Conservation (phyloP, 2,329 filamentous ascomycete genomes). For the Alternaria infectoria region DNA sequence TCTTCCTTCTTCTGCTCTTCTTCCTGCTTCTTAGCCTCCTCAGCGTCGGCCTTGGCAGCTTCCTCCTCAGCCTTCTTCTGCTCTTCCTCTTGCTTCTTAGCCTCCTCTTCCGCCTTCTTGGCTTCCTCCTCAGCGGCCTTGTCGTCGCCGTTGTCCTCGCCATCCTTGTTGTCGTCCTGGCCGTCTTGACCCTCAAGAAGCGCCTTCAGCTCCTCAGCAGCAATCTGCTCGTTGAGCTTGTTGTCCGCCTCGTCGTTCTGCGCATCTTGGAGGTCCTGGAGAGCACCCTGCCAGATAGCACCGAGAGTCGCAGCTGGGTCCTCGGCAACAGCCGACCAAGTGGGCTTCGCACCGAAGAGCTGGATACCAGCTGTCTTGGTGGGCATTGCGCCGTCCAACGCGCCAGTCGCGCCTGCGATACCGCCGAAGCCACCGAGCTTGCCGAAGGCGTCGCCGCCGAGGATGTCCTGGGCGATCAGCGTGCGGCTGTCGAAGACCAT, state of each 20-base stretch:
- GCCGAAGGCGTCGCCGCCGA: conserved; percentile 23
- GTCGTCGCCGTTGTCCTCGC: conserved; percentile 1
- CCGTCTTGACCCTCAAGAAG: conserved; percentile 10
- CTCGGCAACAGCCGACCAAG: conserved; percentile 31
- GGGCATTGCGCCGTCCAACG: conserved; percentile 14
- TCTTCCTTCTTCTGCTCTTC: background rate
- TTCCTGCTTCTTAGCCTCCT: background rate
- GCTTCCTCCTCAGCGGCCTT: conserved; percentile 7
- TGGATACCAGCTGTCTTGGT: conserved; percentile 34
- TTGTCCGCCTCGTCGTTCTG: conserved; percentile 32
- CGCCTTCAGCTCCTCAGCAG: conserved; percentile 26
- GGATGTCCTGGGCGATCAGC: conserved; percentile 36
- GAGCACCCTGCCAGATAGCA: conserved; percentile 32
- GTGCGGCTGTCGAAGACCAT: conserved; percentile 38
- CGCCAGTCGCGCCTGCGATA: conserved; percentile 21
- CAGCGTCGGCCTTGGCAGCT: background rate
- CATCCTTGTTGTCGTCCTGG: conserved; percentile 7
- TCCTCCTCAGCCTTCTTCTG: background rate
- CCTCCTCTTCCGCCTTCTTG: conserved; percentile 6
- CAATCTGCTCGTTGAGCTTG: conserved; percentile 28
- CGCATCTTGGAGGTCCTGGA: conserved; percentile 33
- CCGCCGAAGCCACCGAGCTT: conserved; percentile 17
- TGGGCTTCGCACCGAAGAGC: conserved; percentile 36
- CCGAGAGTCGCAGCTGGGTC: conserved; percentile 39
- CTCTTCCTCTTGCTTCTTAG: background rate